These are phyloP conservation scores for Ceratobasidium sp. DNA, from an alignment of 1,284 basidiomycete species.

Conservation along the genomic window DNA sequence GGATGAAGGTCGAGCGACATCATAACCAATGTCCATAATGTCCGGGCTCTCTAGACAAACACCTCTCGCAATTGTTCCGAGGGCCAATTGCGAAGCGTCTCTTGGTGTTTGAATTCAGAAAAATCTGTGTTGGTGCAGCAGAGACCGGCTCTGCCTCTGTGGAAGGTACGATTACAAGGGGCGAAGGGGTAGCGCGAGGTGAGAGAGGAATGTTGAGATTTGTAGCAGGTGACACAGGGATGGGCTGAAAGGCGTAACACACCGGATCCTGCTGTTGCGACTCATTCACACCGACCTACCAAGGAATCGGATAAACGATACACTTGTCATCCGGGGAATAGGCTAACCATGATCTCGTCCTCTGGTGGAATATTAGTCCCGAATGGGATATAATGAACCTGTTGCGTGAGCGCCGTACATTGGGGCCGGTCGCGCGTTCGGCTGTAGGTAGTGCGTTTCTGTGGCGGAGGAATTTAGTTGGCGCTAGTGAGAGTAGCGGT, in stretches of 20 bases:
- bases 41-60: conserved; percentile 32
- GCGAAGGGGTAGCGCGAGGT: background rate
- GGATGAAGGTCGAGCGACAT: background rate
- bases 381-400: background rate
- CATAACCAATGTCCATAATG: conserved; percentile 44
- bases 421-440: conserved; percentile 31
- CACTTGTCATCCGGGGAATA: background rate
- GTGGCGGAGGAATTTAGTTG: background rate
- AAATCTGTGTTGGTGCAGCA: background rate
- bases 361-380: background rate
- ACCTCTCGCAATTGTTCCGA: conserved; percentile 29
- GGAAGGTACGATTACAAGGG: no score
- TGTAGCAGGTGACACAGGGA: background rate
- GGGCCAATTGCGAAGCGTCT: conserved; percentile 39
- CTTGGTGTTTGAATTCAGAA: background rate
- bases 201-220: background rate
- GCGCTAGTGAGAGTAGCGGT: no score
- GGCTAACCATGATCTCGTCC: conserved; percentile 32
- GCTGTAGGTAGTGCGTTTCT: conserved; percentile 26
- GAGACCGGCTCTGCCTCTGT: background rate
- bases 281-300: conserved; percentile 1
- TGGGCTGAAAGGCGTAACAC: background rate
- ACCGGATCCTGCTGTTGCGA: conserved; percentile 4
- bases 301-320: background rate
- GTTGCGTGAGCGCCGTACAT: conserved; percentile 19